Base-by-base conservation (phyloP, 2,329 filamentous ascomycete species). In the Falciphora oryzae region DNA sequence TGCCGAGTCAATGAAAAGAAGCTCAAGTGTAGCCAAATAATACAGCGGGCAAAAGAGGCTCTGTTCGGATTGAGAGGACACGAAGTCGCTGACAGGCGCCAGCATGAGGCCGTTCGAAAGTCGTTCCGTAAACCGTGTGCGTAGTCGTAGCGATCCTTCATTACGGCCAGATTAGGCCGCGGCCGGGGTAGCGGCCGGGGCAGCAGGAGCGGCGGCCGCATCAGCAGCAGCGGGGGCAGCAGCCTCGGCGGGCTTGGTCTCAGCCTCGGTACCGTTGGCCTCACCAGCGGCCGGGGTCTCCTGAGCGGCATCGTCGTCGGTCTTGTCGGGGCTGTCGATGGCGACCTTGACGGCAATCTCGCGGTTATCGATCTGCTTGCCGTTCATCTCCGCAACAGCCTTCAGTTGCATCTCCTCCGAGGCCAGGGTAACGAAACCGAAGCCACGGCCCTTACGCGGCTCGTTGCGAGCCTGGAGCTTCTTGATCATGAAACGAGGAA, bases 321-420 rank as follows among this genome's bases (percentile, higher is more conserved):
- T 89, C 90, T 98, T 99, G 81, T 96, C 94, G 69, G 95, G 95
- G 85, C 93, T 97, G 84, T 99, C 95, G 75, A 99, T 98, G 76
- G 95, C 95, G 76, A 99, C 93, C 91, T 99, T 99, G 86, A 99
- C 95, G 70, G 95, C 95, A 72, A 99, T 99, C 84, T 98, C 94
- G 75, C 95, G 94, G 69, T 94, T 95, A 79, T 98, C 95, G 71
- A 99, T 95, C 78, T 97, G 92, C 88, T 97, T 98, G 81, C 93
- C 95, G 81, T 99, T 97, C 95, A 99, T 99, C 85, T 99, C 95
- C 63, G 82, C 76, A 70, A 97, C 96, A 70, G 95, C 95, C 90
- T 97, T 97, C 82, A 96, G 89, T 85, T 99, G 95, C 74, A 94
- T 81, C 80, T 97, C 93, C 85, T 99, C 94, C 25, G 92, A 96